phyloP scores from a whole-genome alignment of 805 yeast genomes.

The Saccharomycopsis fibuligera region DNA sequence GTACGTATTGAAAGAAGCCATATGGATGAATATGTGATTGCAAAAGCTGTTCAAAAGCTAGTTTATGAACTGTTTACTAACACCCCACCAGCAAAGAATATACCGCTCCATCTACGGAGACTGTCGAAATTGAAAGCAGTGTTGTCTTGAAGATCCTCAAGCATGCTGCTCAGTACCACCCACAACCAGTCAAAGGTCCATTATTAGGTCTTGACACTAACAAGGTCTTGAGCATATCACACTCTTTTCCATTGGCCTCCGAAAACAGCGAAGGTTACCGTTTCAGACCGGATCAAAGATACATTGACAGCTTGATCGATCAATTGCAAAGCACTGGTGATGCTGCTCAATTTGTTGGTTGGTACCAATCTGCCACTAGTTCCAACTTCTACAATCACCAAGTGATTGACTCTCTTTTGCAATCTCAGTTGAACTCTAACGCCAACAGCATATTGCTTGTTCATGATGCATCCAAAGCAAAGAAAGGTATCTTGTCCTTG shows the following conservation, averaged over 20 bases:
- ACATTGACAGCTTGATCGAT: constrained; percentile 61
- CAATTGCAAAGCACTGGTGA: constrained; percentile 55
- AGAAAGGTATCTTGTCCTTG: constrained; percentile 55
- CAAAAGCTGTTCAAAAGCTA: too few relatives aligned
- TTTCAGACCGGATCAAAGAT: constrained; percentile 55
- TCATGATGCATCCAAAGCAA: constrained; percentile 65
- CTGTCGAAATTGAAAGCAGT: constrained; percentile 25
- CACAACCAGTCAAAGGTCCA: constrained; percentile 62
- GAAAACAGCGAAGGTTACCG: constrained; percentile 59
- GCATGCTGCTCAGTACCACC: constrained; percentile 59
- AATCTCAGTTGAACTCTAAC: constrained; percentile 51
- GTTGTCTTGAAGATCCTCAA: constrained; percentile 54
- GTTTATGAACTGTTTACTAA: neutral
- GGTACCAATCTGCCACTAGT: constrained; percentile 67
- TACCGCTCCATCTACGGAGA: constrained; percentile 13
- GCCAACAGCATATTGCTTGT: constrained; percentile 49
- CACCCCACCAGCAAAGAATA: constrained; percentile 19
- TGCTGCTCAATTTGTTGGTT: constrained; percentile 70
- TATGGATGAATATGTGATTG: too few relatives aligned
- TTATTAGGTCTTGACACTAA: constrained; percentile 68
- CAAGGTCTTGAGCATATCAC: constrained; percentile 42
- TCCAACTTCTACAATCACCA: constrained; percentile 65
- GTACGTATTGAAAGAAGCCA: neutral
- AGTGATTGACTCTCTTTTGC: constrained; percentile 62
- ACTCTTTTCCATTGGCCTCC: constrained; percentile 51